Evolutionary conservation across 129 eudicot species (phyloP).

Genomic region (Escallonia herrerae): DNA sequence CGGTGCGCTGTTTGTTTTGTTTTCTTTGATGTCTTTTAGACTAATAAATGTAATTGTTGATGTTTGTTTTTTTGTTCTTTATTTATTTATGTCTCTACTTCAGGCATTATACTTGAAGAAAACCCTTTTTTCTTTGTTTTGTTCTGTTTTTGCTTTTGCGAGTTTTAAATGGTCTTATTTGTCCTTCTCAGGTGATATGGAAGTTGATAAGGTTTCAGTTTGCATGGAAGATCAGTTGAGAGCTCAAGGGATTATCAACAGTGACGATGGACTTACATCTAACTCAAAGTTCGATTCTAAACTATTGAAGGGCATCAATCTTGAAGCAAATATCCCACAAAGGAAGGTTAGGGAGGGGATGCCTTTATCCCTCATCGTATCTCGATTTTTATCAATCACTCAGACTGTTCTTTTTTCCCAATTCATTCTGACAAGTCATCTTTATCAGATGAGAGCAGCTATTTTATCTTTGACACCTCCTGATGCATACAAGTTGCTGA

Average conservation of each 20-base stretch:
- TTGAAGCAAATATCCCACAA: slow-evolving; percentile 45
- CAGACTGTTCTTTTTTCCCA: not conserved
- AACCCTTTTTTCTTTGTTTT: slow-evolving; percentile 1
- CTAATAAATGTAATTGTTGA: no score
- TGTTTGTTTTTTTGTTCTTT: not conserved
- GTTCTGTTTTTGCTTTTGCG: not conserved
- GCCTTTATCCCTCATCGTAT: not conserved
- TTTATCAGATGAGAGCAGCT: slow-evolving; percentile 54
- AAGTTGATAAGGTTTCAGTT: slow-evolving; percentile 28
- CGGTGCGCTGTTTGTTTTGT: no score
- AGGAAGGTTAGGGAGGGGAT: slow-evolving; percentile 47
- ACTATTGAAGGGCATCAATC: slow-evolving; percentile 47
- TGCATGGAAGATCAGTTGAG: slow-evolving; percentile 73
- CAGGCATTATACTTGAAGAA: no score
- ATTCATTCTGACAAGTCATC: slow-evolving; percentile 12
- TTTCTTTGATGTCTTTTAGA: no score
- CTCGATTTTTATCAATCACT: not conserved
- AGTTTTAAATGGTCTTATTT: not conserved
- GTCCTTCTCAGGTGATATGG: slow-evolving; percentile 28
- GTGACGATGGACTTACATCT: slow-evolving; percentile 24
- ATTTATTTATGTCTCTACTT: not conserved
- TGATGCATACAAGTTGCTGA: slow-evolving; percentile 55
- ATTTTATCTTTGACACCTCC: slow-evolving; percentile 48
- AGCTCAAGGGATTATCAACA: slow-evolving; percentile 52
- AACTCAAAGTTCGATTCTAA: slow-evolving; percentile 27